Base-by-base conservation (phyloP, 306 rosid species). In the Geum urbanum region DNA sequence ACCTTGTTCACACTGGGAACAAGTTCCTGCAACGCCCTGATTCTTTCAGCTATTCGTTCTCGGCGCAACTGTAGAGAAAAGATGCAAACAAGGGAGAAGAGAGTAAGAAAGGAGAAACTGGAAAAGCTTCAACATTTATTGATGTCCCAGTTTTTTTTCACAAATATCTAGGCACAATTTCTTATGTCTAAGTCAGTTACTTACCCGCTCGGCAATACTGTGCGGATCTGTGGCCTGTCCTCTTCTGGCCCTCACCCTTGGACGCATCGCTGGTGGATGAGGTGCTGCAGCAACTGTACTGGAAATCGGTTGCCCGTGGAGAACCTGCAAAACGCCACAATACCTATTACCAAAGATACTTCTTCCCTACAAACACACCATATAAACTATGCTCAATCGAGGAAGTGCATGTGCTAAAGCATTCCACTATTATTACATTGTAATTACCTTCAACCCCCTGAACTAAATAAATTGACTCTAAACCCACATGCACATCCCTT, bases 161-260 rank as follows among this genome's bases (percentile, higher is more conserved):
- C n/a, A 71, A 83, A 47, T 24, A 71, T 22, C 50, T 27, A 10
- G 24, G 24, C 58, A 9, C 19, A 61, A 41, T 35, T 46, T 64
- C 60, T 67, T 66, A 41, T 52, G 67, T 51, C 18, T 58, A 64
- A 73, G 14, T 50, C 39, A 67, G 51, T 70, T 68, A 73, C 85
- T 69, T 79, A 89, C 99, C 87, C 99, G 86, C 82, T 94, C 99
- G 69, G 99, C 99, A 65, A 91, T 94, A 86, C 99, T 94, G 76
- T 94, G 99, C 66, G 99, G 97, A 86, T 94, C 99, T 14, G 99
- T 94, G 69, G 99, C 99, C 76, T 94, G 99, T 68, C 99, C 99
- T 80, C 99, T 84, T 83, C 97, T 84, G 55, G 99, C 97, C 57
- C 99, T 87, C 68, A 94, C 89, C 82, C 99, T 87, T 14, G 97